These are phyloP conservation scores for Penicillium oxalicum DNA, from an alignment of 2,329 filamentous ascomycete species.

Conservation along the genomic window DNA sequence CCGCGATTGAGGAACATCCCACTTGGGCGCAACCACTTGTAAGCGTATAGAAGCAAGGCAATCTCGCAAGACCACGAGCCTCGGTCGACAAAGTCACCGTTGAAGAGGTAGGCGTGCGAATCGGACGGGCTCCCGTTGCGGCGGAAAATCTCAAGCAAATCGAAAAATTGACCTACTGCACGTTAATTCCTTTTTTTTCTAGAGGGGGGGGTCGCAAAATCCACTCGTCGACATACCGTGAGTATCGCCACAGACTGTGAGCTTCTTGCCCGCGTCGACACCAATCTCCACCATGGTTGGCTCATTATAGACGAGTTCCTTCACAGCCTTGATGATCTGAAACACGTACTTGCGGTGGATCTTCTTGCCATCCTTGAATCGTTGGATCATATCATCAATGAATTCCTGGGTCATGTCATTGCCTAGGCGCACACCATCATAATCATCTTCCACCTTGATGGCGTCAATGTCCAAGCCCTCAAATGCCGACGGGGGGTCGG, in stretches of 20 bases:
- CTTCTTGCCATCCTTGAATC: conserved; percentile 95
- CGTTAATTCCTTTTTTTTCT: conserved; percentile 2
- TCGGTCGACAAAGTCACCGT: conserved; percentile 96
- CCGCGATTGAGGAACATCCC: conserved; percentile 94
- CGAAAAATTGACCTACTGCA: conserved; percentile 83
- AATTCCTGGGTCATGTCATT: conserved; percentile 93
- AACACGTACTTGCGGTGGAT: conserved; percentile 95
- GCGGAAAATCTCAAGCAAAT: conserved; percentile 91
- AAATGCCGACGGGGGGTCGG: conserved; percentile 85
- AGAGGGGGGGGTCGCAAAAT: background rate
- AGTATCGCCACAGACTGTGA: conserved; percentile 96
- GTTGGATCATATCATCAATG: conserved; percentile 91
- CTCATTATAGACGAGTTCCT: conserved; percentile 84
- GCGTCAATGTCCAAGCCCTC: conserved; percentile 83
- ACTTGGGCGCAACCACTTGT: conserved; percentile 88
- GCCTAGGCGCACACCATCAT: conserved; percentile 73
- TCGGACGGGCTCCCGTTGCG: conserved; percentile 79
- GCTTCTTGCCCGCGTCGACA: conserved; percentile 66
- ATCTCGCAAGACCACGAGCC: conserved; percentile 99
- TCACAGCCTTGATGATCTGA: conserved; percentile 86
- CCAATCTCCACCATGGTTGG: conserved; percentile 94
- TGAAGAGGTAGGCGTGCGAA: conserved; percentile 92
- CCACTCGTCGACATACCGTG: conserved; percentile 58
- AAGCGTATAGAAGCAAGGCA: conserved; percentile 84
- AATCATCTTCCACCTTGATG: conserved; percentile 73